Percentiles rank a stretch among this genome's conserved stretches.
phyloP scores from a whole-genome alignment of 2,329 filamentous ascomycete genomes.

The Ambrosiella cleistominuta region DNA sequence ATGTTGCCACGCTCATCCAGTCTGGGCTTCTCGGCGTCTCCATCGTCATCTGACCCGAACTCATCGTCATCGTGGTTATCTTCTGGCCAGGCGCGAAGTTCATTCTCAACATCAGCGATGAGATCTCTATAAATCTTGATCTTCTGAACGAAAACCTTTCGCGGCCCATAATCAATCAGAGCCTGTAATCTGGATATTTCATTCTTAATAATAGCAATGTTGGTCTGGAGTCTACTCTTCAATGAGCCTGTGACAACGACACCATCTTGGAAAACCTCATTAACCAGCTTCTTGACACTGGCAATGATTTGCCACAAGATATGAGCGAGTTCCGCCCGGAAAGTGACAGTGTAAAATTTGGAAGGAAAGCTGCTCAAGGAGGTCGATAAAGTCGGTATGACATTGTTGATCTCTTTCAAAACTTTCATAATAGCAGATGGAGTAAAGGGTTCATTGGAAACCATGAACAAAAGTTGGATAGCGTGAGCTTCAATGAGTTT shows the following conservation, averaged over 20 bases:
- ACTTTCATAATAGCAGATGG: slow-evolving; percentile 56
- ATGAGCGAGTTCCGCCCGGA: slow-evolving; percentile 39
- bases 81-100: slow-evolving; percentile 3
- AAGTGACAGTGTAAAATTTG: slow-evolving; percentile 41
- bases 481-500: slow-evolving; percentile 62
- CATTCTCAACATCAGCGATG: background rate
- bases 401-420: slow-evolving; percentile 52
- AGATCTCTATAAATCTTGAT: background rate
- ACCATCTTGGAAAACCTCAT: background rate
- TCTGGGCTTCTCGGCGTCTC: slow-evolving; percentile 34
- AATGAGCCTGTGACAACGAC: background rate
- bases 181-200: background rate
- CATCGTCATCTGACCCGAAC: slow-evolving; percentile 41
- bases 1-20: slow-evolving; percentile 19
- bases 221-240: background rate
- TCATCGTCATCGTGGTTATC: background rate
- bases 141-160: background rate
- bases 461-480: slow-evolving; percentile 72
- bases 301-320: background rate
- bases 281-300: background rate
- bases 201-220: background rate
- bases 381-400: slow-evolving; percentile 58
- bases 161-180: background rate
- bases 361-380: slow-evolving; percentile 49
- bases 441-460: slow-evolving; percentile 76